Evolutionary conservation across 768 basidiomycete species (phyloP).

Genomic region (Collybia sordida): DNA sequence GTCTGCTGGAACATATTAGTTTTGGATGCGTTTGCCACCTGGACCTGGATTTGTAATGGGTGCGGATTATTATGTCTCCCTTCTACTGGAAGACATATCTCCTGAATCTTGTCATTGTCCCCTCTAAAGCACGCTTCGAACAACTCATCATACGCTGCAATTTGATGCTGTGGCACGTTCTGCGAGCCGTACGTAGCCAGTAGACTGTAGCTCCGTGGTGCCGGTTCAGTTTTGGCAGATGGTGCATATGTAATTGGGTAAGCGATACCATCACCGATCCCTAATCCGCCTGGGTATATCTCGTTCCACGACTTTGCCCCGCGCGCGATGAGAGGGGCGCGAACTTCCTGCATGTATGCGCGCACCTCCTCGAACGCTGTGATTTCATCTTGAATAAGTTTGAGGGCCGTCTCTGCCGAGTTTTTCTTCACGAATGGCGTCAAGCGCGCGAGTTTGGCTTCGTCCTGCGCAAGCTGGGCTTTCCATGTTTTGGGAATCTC

Average conservation of each 20-base stretch:
- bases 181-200: conserved; percentile 20
- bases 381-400: too few relatives aligned
- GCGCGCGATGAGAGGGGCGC: too few relatives aligned
- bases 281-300: conserved; percentile 27
- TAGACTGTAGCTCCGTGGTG: background rate
- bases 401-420: too few relatives aligned
- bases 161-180: conserved; percentile 31
- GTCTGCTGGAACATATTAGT: conserved; percentile 13
- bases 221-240: background rate
- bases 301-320: too few relatives aligned
- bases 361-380: too few relatives aligned
- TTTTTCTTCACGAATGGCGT: too few relatives aligned
- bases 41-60: conserved; percentile 46
- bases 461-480: conserved; percentile 6
- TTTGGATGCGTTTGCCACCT: conserved; percentile 17
- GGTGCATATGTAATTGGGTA: background rate
- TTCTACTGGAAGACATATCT: conserved; percentile 50
- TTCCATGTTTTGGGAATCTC: background rate
- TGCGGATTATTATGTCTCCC: conserved; percentile 16
- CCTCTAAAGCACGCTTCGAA: conserved; percentile 57
- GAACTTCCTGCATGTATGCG: too few relatives aligned
- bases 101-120: conserved; percentile 47
- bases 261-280: too few relatives aligned
- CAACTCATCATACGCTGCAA: conserved; percentile 47
- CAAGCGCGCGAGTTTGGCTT: background rate